Evolutionary conservation across 371 early-diverging fungal genomes (phyloP), one percentile per base, ranked within the genome.

Genomic region (Syncephalastrum racemosum): DNA sequence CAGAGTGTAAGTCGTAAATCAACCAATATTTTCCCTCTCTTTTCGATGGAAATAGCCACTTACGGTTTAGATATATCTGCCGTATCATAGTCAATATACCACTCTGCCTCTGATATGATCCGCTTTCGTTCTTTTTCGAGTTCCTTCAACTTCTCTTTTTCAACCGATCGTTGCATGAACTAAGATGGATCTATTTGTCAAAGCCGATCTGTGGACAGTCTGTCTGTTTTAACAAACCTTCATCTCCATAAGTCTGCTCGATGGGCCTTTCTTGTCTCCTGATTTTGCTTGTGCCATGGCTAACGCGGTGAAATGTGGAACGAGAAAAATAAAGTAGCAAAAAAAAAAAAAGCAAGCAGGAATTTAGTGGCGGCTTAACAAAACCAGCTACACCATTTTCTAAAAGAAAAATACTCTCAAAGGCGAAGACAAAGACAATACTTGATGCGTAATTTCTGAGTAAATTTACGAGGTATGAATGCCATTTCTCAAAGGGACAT

Each of bases 81-180:
- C 16, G 59, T 52, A 44, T 77, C 70, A n/a, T 67, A 73, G 44
- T 82, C 80, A 8, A 82, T 41, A 0, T 73, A 70, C 83, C 83
- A 82, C 54, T 82, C 80, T 4, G 83, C 79, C 60, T 82, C 83
- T 36, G 83, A 73, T 44, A 80, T 71, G 13, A 82, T 74, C 18
- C 79, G 64, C 55, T 79, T 77, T 22, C 75, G 68, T 47, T 82
- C 83, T 58, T 58, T 47, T 43, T 72, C 76, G 46, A 76, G 47
- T 25, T 72, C 60, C 40, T 72, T 60, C 50, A 70, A 59, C 39
- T 64, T 58, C 55, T 71, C 73, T 36, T 68, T 75, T 43, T 82
- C 83, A 50, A 79, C 50, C 22, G 72, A 70, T 59, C 83, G 58
- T 73, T 82, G 83, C 83, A 82, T 82, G 62, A 82, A 82, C 80